Evolutionary conservation across 129 eudicot species (phyloP), one percentile per base, ranked within the genome.

Genomic region (Gnaphalium uliginosum): DNA sequence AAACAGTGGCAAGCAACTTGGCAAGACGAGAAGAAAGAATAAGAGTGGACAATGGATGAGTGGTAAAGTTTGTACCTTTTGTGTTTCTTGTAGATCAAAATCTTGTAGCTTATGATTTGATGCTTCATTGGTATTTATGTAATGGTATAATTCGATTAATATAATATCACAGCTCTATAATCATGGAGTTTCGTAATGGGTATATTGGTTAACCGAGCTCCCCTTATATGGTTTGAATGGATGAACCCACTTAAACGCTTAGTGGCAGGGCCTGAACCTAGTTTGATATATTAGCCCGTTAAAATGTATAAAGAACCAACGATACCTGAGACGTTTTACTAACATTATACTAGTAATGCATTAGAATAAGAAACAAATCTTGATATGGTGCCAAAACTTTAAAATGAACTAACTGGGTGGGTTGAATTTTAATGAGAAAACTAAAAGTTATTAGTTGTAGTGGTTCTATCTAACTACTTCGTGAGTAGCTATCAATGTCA

Each of bases 1-100:
- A 95, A 87, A 88, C 99, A 95, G 82, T 95, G 99, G 99, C 99
- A 95, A 81, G 99, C 99, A 54, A 88, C 99, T 69, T 95, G 99
- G 99, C 90, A 87, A 73, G 99, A 95, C 35, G 99, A 95, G 88
- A 92, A 87, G 43, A 73, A 89, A 71, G 82, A 83, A 62, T 59
- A 27, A 51, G 26, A 76, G 25, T 15, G 39, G 14, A 50, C 15
- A 21, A 71, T 29, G 37, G 21, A 72, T 39, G 73, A 63, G 21
- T 22, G 68, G 41, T 72, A 65, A 79, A 73, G 74, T 65, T 72
- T 51, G 61, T 51, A 53, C 54, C 73, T 64, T 79, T 53, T 33
- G 26, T 72, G 73, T 72, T 79, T 79, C 21, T 79, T 72, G 68
- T 79, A 79, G 78, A 79, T 79, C 83, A 65, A 72, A 73, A 51